A percentile compares a stretch with the other conserved stretches of the same genome.
phyloP scores from a whole-genome alignment of 1,284 basidiomycete species.

The Leccinum pachyderme region DNA sequence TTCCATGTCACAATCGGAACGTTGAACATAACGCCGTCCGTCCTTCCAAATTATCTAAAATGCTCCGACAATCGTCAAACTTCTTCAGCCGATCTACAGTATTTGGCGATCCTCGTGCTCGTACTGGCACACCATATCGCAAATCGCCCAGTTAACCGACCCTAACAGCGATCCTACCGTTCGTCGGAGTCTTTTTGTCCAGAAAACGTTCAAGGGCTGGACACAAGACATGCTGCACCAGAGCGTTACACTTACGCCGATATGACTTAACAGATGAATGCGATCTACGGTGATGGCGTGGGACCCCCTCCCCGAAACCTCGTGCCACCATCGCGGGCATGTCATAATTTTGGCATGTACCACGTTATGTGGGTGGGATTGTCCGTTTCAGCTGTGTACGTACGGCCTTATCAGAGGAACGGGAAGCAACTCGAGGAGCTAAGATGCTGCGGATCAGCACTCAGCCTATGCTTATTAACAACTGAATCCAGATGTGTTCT shows the following conservation, averaged over 20 bases:
- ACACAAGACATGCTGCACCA: neutral
- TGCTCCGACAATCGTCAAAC: neutral
- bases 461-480: no score
- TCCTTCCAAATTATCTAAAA: neutral
- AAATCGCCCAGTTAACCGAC: neutral
- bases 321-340: neutral
- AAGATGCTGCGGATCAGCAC: no score
- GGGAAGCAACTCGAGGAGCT: no score
- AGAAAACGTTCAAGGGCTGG: neutral
- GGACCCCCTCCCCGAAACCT: neutral
- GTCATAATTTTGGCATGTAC: neutral
- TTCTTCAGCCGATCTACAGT: no score
- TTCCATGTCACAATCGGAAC: neutral
- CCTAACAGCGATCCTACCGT: neutral
- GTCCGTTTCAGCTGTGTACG: neutral
- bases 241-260: neutral
- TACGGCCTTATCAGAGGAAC: no score
- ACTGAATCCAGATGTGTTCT: no score
- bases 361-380: neutral
- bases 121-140: no score
- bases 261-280: neutral
- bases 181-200: neutral
- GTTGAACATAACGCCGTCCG: neutral
- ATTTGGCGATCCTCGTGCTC: no score
- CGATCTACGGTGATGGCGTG: neutral